Conservation (phyloP, 2,329 filamentous ascomycete species). For the Lachnum nothofagi region DNA sequence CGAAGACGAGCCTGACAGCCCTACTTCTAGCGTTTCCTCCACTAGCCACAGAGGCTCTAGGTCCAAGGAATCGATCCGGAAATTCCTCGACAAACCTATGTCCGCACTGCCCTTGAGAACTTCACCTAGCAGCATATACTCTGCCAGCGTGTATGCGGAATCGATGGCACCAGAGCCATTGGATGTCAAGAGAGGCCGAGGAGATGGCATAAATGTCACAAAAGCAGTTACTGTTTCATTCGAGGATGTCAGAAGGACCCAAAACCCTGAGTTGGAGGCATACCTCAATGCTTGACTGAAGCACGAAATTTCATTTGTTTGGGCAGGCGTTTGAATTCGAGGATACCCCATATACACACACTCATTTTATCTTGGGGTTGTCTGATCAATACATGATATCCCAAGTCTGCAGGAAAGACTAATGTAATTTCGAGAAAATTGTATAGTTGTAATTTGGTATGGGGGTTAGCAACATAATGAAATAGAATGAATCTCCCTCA, state of each 20-base stretch:
- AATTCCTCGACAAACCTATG: slow-evolving; percentile 18
- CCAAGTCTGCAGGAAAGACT: too few species aligned
- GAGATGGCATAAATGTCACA: slow-evolving; percentile 15
- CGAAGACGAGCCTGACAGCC: slow-evolving; percentile 11
- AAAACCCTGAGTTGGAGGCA: slow-evolving; percentile 10
- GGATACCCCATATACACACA: too few species aligned
- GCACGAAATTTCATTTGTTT: background rate
- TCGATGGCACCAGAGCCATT: slow-evolving; percentile 16
- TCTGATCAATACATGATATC: too few species aligned
- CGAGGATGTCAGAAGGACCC: too few species aligned
- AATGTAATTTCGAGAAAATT: too few species aligned
- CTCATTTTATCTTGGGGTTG: too few species aligned
- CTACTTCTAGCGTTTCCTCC: slow-evolving; percentile 12
- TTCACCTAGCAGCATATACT: slow-evolving; percentile 18
- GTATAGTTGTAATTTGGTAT: too few species aligned
- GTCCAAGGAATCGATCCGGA: slow-evolving; percentile 14
- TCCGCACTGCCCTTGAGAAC: slow-evolving; percentile 8
- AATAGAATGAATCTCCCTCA: too few species aligned
- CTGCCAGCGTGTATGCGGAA: slow-evolving; percentile 12
- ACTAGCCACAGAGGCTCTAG: slow-evolving; percentile 15
- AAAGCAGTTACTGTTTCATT: too few species aligned
- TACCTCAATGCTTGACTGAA: slow-evolving; percentile 3
- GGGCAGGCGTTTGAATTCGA: background rate
- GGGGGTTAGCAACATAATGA: too few species aligned
- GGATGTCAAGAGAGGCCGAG: slow-evolving; percentile 7